A percentile compares a stretch with the other conserved stretches of the same genome.
Conservation (phyloP, 495 filamentous ascomycete species). For the Jackrogersella minutella region DNA sequence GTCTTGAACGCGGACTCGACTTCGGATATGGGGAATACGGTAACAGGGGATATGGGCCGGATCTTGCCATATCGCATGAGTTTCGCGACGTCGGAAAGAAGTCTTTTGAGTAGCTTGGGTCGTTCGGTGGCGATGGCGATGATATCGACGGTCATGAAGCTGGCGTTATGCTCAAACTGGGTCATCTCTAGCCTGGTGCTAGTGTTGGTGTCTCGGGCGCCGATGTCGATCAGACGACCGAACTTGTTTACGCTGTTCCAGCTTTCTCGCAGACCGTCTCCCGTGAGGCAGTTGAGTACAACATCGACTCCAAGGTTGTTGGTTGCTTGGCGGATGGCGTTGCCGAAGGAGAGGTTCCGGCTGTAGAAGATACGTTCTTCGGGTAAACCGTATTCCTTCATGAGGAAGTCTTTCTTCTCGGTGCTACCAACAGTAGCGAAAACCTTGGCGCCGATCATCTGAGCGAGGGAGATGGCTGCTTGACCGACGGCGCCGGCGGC, state of each 20-base stretch:
- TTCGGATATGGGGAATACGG: conserved; percentile 59
- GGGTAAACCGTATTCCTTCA: conserved; percentile 57
- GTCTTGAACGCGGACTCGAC: conserved; percentile 64
- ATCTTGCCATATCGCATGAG: conserved; percentile 53
- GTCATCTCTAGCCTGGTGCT: conserved; percentile 53
- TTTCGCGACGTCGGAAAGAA: conserved; percentile 52
- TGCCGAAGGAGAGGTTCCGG: conserved; percentile 53
- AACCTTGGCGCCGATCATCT: conserved; percentile 64
- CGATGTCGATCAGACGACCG: conserved; percentile 57
- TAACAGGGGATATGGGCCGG: conserved; percentile 51
- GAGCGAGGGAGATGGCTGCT: conserved; percentile 65
- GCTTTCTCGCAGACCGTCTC: conserved; percentile 53
- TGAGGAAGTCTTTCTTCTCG: conserved; percentile 62
- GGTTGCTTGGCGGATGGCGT: conserved; percentile 58
- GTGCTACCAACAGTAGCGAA: conserved; percentile 63
- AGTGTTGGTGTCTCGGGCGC: conserved; percentile 49
- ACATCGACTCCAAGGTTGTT: conserved; percentile 67
- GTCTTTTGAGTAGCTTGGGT: conserved; percentile 48
- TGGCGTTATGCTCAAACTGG: conserved; percentile 54
- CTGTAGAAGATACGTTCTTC: conserved; percentile 65
- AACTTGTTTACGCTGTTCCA: conserved; percentile 59
- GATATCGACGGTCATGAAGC: conserved; percentile 60
- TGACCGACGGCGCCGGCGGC: conserved; percentile 68
- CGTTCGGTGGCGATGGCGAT: conserved; percentile 51
- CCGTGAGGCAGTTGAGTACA: conserved; percentile 66